Evolutionary conservation across 1,139 yeast genomes (phyloP).

Genomic region (Magnusiomyces paraingens): DNA sequence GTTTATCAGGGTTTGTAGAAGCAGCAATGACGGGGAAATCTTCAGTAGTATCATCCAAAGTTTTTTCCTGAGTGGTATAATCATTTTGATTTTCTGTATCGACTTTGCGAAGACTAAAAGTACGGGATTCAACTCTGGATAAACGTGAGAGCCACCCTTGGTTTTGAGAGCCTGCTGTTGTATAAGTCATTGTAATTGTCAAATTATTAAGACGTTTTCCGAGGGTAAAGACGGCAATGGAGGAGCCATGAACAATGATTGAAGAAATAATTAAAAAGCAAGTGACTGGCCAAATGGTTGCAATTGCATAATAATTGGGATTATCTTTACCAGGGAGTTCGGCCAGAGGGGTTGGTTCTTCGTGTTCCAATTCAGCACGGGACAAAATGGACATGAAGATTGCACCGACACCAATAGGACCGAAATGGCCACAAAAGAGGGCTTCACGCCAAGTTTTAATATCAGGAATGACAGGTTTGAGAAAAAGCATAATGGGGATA

Average conservation of each 20-base stretch:
- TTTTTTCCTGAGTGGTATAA: conserved; percentile 1
- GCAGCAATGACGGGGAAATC: conserved; percentile 2
- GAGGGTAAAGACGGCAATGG: conserved; percentile 86
- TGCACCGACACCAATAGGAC: conserved; percentile 98
- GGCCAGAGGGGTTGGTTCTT: conserved; percentile 55
- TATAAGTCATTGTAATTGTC: conserved; percentile 89
- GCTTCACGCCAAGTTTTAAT: conserved; percentile 95
- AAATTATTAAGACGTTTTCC: conserved; percentile 87
- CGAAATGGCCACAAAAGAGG: conserved; percentile 91
- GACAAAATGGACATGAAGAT: conserved; percentile 85
- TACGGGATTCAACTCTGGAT: conserved; percentile 56
- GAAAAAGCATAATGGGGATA: conserved; percentile 74
- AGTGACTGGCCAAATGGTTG: conserved; percentile 83
- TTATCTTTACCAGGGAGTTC: conserved; percentile 47
- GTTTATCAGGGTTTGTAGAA: conserved; percentile 45
- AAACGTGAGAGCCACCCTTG: conserved; percentile 83
- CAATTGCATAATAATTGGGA: conserved; percentile 63
- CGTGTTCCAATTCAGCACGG: conserved; percentile 66
- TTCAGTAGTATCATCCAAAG: conserved; percentile 1
- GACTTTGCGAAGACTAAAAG: conserved; percentile 73
- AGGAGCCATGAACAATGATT: conserved; percentile 91
- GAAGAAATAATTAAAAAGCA: conserved; percentile 81
- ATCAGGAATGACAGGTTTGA: conserved; percentile 85
- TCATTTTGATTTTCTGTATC: conserved; percentile 50
- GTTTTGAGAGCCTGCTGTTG: conserved; percentile 54